Evolutionary conservation across 1,284 basidiomycete genomes (phyloP).

Genomic region (Trichosporon inkin): DNA sequence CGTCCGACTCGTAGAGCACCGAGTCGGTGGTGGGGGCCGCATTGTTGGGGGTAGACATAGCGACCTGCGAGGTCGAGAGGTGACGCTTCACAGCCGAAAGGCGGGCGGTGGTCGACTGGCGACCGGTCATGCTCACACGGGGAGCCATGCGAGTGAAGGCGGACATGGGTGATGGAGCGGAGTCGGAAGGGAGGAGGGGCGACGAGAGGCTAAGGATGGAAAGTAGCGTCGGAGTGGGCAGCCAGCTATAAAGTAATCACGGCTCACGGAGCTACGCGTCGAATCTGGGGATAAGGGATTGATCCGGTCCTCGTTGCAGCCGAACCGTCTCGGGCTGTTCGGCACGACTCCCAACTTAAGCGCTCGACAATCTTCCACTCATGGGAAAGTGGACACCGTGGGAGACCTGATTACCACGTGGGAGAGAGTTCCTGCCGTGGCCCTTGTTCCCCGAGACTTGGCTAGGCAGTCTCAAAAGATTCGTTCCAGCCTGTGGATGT

Average conservation of each 20-base stretch:
- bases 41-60: conserved; percentile 11
- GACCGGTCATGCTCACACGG: conserved; percentile 27
- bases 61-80: conserved; percentile 26
- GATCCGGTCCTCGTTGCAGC: conserved; percentile 2
- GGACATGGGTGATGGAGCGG: conserved; percentile 21
- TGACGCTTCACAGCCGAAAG: conserved; percentile 35
- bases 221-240: not conserved
- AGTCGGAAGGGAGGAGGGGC: not conserved
- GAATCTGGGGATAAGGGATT: conserved; percentile 1
- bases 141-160: conserved; percentile 24
- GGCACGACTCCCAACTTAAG: conserved; percentile 7
- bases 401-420: not conserved
- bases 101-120: conserved; percentile 23
- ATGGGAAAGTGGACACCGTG: not conserved
- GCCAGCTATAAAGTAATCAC: conserved; percentile 2
- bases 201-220: not conserved
- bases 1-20: conserved; percentile 28
- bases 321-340: not conserved
- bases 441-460: no score
- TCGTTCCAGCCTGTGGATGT: no score
- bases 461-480: not conserved
- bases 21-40: conserved; percentile 19
- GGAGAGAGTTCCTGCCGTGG: not conserved
- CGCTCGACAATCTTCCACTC: conserved; percentile 4
- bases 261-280: conserved; percentile 1